These are phyloP conservation scores for Trichosporon inkin DNA, from an alignment of 1,284 basidiomycete species.

Conservation along the genomic window DNA sequence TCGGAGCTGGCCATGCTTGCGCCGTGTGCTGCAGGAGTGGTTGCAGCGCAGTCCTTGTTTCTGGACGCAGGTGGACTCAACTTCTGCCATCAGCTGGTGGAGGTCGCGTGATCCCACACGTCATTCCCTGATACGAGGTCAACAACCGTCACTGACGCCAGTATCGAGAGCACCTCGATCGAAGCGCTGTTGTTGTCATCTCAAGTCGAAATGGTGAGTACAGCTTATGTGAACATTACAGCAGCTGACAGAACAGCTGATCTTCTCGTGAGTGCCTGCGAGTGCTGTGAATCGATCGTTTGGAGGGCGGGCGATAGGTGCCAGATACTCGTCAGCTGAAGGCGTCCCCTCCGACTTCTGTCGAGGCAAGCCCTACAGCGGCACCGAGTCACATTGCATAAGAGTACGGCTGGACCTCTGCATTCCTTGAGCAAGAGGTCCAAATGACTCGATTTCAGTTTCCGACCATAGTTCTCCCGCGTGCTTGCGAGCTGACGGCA, in stretches of 20 bases:
- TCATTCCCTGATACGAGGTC: slow-evolving; percentile 6
- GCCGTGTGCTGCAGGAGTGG: neutral
- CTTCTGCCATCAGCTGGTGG: slow-evolving; percentile 2
- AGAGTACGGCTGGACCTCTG: too few species aligned
- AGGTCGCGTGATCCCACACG: neutral
- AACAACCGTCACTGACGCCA: neutral
- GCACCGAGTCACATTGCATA: too few species aligned
- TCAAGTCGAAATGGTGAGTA: slow-evolving; percentile 4
- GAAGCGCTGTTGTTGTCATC: neutral
- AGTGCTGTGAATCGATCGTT: neutral
- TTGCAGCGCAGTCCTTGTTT: neutral
- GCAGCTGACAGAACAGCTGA: slow-evolving; percentile 1
- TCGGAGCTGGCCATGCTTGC: slow-evolving; percentile 10
- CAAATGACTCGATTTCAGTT: too few species aligned
- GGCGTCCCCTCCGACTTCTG: too few species aligned
- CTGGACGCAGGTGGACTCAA: neutral
- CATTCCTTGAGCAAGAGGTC: too few species aligned
- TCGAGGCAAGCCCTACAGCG: too few species aligned
- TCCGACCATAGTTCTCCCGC: too few species aligned
- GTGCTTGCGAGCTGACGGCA: slow-evolving; percentile 20
- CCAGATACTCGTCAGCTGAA: neutral
- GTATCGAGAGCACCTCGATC: neutral
- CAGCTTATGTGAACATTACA: neutral
- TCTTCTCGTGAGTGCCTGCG: neutral
- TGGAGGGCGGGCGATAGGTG: neutral